Evolutionary conservation across 2,329 filamentous ascomycete species (phyloP).

Genomic region (Cladosporium sp.): DNA sequence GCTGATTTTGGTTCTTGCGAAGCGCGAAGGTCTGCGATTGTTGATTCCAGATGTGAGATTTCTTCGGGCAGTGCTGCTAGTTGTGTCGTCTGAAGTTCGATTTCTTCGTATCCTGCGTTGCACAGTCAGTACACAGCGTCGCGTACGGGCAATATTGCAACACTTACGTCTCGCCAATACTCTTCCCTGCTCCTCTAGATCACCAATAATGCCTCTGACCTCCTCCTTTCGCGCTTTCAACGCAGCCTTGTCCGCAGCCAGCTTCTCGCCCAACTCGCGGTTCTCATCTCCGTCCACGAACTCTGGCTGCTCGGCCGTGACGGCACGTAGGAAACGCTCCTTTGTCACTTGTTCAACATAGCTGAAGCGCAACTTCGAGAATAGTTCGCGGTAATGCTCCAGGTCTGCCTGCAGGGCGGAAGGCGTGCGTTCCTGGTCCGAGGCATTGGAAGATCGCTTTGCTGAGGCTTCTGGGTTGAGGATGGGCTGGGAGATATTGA

Average conservation of each 20-base stretch:
- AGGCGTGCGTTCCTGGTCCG: constrained; percentile 69
- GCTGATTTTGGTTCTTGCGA: constrained; percentile 36
- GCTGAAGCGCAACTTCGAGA: constrained; percentile 92
- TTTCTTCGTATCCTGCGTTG: constrained; percentile 52
- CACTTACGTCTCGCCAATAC: constrained; percentile 54
- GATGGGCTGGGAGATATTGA: constrained; percentile 40
- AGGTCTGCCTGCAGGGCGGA: constrained; percentile 80
- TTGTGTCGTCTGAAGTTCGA: constrained; percentile 54
- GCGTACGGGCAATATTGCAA: no score
- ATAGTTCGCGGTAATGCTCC: constrained; percentile 88
- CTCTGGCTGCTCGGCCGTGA: constrained; percentile 85
- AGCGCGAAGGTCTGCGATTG: constrained; percentile 48
- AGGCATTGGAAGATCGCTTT: constrained; percentile 71
- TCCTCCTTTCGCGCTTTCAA: constrained; percentile 79
- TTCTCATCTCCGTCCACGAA: constrained; percentile 85
- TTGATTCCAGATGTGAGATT: constrained; percentile 53
- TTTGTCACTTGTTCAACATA: constrained; percentile 99
- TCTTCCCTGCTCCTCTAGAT: constrained; percentile 66
- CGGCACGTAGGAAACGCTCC: constrained; percentile 92
- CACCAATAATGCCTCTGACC: constrained; percentile 69
- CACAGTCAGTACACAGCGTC: not conserved
- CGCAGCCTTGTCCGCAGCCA: constrained; percentile 68
- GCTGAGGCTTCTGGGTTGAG: constrained; percentile 30
- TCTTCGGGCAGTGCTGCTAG: constrained; percentile 53
- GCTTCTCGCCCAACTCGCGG: constrained; percentile 69